A percentile compares a stretch with the other conserved stretches of the same genome.
phyloP scores from a whole-genome alignment of 2,329 filamentous ascomycete species.

The Fusarium aywerte region DNA sequence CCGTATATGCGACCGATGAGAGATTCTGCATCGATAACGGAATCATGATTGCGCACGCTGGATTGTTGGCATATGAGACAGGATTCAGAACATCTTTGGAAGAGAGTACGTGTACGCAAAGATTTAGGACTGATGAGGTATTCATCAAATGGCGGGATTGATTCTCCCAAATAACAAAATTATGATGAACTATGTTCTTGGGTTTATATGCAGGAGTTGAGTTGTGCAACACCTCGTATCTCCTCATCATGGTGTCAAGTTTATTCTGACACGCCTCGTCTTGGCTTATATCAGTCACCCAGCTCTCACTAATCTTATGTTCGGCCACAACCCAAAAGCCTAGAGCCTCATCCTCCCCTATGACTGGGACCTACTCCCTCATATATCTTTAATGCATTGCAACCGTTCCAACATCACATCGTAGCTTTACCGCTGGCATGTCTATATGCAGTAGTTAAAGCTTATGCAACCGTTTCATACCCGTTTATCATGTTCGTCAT shows the following conservation, averaged over 20 bases:
- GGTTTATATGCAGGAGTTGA: constrained; percentile 8
- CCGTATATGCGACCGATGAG: constrained; percentile 94
- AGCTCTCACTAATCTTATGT: not conserved
- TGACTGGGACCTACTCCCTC: not conserved
- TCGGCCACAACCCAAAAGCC: not conserved
- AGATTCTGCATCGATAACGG: constrained; percentile 99
- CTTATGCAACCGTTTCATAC: not conserved
- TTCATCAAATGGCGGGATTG: constrained; percentile 80
- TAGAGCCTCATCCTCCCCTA: not conserved
- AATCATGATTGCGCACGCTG: constrained; percentile 99
- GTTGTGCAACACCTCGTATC: not conserved
- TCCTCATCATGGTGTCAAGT: not conserved
- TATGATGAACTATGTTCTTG: constrained; percentile 1
- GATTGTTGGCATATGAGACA: constrained; percentile 83
- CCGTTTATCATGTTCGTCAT: not conserved
- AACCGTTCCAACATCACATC: constrained; percentile 23
- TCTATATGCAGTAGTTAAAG: constrained; percentile 8
- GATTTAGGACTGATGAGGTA: constrained; percentile 85
- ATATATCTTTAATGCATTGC: constrained; percentile 6
- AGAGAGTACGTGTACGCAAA: constrained; percentile 86
- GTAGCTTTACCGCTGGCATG: constrained; percentile 6
- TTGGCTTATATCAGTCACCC: not conserved
- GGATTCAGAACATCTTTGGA: constrained; percentile 81
- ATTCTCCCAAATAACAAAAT: constrained; percentile 14
- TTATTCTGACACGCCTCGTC: constrained; percentile 1